Evolutionary conservation across 1,284 basidiomycete genomes (phyloP).

Genomic region (Schizophyllum amplum): DNA sequence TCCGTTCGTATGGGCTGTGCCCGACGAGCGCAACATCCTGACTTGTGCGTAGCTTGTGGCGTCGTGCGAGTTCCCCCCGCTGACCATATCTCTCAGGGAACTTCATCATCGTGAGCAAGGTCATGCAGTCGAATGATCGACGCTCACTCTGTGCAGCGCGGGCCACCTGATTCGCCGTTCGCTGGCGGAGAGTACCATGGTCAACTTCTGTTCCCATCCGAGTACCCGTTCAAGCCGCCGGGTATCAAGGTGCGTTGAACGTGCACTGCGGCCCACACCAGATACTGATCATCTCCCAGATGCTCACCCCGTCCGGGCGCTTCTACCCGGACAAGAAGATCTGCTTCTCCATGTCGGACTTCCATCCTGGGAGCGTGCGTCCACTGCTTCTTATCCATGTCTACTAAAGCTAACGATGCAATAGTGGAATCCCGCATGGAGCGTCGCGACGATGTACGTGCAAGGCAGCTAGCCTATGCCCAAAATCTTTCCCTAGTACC

Average conservation of each 20-base stretch:
- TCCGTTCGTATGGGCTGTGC: slow-evolving; percentile 88
- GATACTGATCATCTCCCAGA: slow-evolving; percentile 36
- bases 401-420: slow-evolving; percentile 6
- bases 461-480: too few species aligned
- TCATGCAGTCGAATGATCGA: not conserved
- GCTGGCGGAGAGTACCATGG: slow-evolving; percentile 93
- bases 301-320: slow-evolving; percentile 90
- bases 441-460: slow-evolving; percentile 82
- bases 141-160: slow-evolving; percentile 66
- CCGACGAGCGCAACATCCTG: slow-evolving; percentile 94
- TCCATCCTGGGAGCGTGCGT: slow-evolving; percentile 83
- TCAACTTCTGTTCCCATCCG: slow-evolving; percentile 81
- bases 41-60: slow-evolving; percentile 48
- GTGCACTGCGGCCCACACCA: too few species aligned
- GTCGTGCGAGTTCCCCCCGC: too few species aligned
- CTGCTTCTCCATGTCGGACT: slow-evolving; percentile 95
- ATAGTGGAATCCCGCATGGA: slow-evolving; percentile 91
- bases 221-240: slow-evolving; percentile 93
- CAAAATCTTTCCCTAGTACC: too few species aligned
- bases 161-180: slow-evolving; percentile 88
- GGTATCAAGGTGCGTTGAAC: slow-evolving; percentile 76
- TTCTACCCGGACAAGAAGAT: slow-evolving; percentile 94
- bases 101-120: slow-evolving; percentile 66
- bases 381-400: slow-evolving; percentile 1
- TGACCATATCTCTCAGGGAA: too few species aligned